These are phyloP conservation scores for Phlebiopsis flavidoalba DNA, from an alignment of 768 basidiomycete genomes.

Conservation along the genomic window DNA sequence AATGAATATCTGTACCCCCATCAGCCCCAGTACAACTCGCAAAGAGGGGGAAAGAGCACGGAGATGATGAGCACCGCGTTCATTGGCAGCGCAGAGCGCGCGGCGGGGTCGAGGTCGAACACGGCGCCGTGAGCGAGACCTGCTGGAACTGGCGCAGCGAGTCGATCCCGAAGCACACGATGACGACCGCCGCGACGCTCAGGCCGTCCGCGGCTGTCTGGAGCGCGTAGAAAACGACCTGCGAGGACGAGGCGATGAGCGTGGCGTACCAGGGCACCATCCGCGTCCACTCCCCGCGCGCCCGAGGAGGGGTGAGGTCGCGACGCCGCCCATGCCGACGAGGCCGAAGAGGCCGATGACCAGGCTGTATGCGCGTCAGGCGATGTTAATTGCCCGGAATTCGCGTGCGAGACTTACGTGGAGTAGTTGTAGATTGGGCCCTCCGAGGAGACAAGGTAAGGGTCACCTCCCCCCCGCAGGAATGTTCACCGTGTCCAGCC, in stretches of 20 bases:
- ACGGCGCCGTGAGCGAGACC: constrained; percentile 61
- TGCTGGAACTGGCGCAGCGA: constrained; percentile 70
- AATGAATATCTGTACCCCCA: constrained; percentile 44
- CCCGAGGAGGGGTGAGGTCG: constrained; percentile 66
- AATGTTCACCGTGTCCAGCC: neutral
- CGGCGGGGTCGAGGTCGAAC: constrained; percentile 18
- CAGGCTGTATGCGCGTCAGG: constrained; percentile 21
- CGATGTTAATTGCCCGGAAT: neutral
- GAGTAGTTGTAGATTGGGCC: constrained; percentile 72
- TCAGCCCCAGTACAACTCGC: neutral
- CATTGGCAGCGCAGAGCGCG: constrained; percentile 51
- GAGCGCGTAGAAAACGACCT: constrained; percentile 52
- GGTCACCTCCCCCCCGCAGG: neutral
- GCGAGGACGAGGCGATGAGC: constrained; percentile 43
- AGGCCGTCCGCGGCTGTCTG: constrained; percentile 69
- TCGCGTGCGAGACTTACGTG: constrained; percentile 36
- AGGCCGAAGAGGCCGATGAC: constrained; percentile 46
- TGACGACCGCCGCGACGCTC: constrained; percentile 63
- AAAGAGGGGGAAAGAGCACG: constrained; percentile 29
- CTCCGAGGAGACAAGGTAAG: constrained; percentile 57
- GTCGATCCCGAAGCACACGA: constrained; percentile 69
- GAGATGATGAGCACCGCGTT: constrained; percentile 75
- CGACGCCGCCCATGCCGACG: constrained; percentile 54
- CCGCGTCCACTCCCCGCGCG: constrained; percentile 59
- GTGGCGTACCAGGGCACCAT: constrained; percentile 78